Evolutionary conservation across 2,329 filamentous ascomycete species (phyloP).

Genomic region (Huntiella savannae): DNA sequence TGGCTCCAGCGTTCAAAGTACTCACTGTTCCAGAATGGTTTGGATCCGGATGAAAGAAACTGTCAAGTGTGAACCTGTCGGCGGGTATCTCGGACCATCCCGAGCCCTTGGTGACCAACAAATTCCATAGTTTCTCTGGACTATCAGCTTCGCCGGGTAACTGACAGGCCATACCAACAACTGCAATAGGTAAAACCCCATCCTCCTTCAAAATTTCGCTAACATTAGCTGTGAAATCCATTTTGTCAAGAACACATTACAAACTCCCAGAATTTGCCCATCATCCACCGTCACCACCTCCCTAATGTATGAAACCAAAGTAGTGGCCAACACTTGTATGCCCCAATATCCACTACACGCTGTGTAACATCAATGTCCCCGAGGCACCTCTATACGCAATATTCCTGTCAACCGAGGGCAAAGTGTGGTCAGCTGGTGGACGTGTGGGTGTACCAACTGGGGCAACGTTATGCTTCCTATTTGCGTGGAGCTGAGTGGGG

Average conservation of each 20-base stretch:
- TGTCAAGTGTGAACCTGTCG: conserved; percentile 27
- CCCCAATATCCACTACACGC: no score
- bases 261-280: background rate
- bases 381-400: no score
- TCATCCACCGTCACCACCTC: background rate
- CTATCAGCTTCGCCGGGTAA: conserved; percentile 25
- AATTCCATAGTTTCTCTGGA: conserved; percentile 25
- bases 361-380: no score
- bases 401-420: no score
- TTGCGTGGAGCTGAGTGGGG: no score
- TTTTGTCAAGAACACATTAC: background rate
- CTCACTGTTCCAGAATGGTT: conserved; percentile 4
- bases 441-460: no score
- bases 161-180: conserved; percentile 27
- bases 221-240: background rate
- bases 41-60: conserved; percentile 19
- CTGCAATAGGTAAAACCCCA: background rate
- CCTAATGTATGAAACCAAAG: no score
- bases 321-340: no score
- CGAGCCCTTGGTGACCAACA: conserved; percentile 16
- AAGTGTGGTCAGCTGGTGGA: no score
- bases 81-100: conserved; percentile 24
- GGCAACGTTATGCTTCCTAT: no score
- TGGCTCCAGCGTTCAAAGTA: background rate
- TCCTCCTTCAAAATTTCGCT: background rate